Base-by-base conservation (phyloP, 148 eudicot genomes). In the Chenopodium berlandieri region DNA sequence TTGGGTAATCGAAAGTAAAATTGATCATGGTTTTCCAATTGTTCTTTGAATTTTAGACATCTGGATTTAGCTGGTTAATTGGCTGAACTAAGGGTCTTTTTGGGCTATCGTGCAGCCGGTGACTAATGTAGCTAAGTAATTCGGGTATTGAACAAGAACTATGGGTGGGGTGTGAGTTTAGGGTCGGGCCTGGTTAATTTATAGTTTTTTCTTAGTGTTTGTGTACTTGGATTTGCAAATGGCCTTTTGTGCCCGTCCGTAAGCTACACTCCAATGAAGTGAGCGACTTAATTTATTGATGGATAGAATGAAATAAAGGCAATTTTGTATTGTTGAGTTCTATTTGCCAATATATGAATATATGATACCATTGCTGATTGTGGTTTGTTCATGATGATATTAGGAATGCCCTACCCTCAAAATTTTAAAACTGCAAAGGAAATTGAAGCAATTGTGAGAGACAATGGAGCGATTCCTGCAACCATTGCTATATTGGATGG, bases 321-420 rank as follows among this genome's bases (percentile, higher is more conserved):
- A 4, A 58, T 5, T 52, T 76, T 1, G 10, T 16, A 60, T 44
- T 72, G 22, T 72, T 47, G 62, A 40, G 16, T 74, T 44, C 8
- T 25, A 44, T 9, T 56, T 71, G 64, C 23, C 2, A 34, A 23
- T 31, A 11, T 0, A 54, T 19, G 1, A 34, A 23, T 31, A 17
- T 0, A 54, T 19, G 1, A 50, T 30, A 17, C 67, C 52, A 32
- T 58, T 19, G 8, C 17, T 75, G 37, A 79, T 46, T 56, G 1
- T 66, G 58, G 47, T 1, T n/a, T 64, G 75, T 23, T 80, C 30
- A 60, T 82, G 64, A 14, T 74, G n/a, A 40, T 84, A 63, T 73
- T 81, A 95, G 99, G 99, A 82, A 96, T 96, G 99, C 99, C 98
- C 4, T 96, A 94, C 87, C 99, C 99, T 78, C 92, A 92, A 81